Conservation (phyloP, 2,329 filamentous ascomycete genomes). For the Thielaviopsis euricoi region DNA sequence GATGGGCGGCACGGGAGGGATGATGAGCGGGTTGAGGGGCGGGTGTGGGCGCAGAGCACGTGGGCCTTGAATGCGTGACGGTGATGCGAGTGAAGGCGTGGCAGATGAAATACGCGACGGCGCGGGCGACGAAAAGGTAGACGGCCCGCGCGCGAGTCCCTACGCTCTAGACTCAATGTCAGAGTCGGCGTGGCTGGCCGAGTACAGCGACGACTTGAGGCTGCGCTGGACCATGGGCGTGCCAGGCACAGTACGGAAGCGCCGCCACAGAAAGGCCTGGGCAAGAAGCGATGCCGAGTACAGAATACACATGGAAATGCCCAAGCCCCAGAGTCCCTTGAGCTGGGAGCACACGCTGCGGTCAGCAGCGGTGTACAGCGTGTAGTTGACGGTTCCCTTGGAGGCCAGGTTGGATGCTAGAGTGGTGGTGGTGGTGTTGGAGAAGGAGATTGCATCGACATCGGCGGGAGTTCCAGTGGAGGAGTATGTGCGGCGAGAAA, state of each 20-base stretch:
- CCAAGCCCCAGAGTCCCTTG: slow-evolving; percentile 75
- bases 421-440: neutral
- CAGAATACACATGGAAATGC: slow-evolving; percentile 60
- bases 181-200: neutral
- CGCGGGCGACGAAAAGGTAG: neutral
- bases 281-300: slow-evolving; percentile 48
- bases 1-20: slow-evolving; percentile 8
- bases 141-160: slow-evolving; percentile 5
- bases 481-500: neutral
- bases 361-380: slow-evolving; percentile 33
- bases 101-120: neutral
- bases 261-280: slow-evolving; percentile 44
- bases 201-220: neutral
- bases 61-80: slow-evolving; percentile 3
- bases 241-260: slow-evolving; percentile 14
- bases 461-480: neutral
- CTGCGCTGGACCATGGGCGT: slow-evolving; percentile 1
- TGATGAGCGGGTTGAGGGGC: slow-evolving; percentile 1
- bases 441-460: no score
- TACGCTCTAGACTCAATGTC: slow-evolving; percentile 5
- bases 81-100: neutral
- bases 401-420: neutral
- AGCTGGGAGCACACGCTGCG: slow-evolving; percentile 61
- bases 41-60: slow-evolving; percentile 1
- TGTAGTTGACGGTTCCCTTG: slow-evolving; percentile 20